Percentiles rank a stretch among this genome's conserved stretches.
phyloP scores from a whole-genome alignment of 805 yeast genomes.

The Kluyveromyces dobzhanskii region DNA sequence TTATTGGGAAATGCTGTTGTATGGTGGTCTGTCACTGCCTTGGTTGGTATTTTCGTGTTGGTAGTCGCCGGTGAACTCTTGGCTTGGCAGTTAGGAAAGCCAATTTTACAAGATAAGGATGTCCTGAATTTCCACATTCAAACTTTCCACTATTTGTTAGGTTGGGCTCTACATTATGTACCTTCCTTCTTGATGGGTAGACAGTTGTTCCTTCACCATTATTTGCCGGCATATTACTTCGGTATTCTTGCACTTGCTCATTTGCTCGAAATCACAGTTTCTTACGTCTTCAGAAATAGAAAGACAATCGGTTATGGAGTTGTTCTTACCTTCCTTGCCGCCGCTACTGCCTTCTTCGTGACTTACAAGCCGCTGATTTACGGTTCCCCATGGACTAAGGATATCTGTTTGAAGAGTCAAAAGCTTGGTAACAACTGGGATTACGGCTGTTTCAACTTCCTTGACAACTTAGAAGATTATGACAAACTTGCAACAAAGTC shows the following conservation, averaged over 20 bases:
- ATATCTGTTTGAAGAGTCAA: constrained; percentile 54
- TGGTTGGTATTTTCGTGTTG: constrained; percentile 42
- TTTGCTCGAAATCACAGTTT: constrained; percentile 44
- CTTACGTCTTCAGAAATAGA: constrained; percentile 35
- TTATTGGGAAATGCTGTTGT: constrained; percentile 69
- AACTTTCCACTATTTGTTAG: constrained; percentile 51
- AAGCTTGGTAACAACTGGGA: constrained; percentile 65
- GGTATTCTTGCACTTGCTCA: constrained; percentile 74
- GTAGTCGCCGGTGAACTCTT: constrained; percentile 38
- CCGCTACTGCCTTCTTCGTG: constrained; percentile 46
- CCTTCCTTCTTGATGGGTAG: constrained; percentile 87
- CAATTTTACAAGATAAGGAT: constrained; percentile 41
- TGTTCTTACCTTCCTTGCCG: constrained; percentile 40
- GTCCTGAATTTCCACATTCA: constrained; percentile 60
- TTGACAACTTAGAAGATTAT: constrained; percentile 25
- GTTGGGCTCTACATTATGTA: constrained; percentile 63
- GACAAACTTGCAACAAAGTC: constrained; percentile 8
- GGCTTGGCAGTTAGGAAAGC: constrained; percentile 59
- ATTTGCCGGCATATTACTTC: constrained; percentile 86
- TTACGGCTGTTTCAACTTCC: constrained; percentile 64
- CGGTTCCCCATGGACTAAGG: constrained; percentile 73
- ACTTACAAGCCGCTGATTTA: constrained; percentile 66
- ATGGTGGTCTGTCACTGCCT: constrained; percentile 64
- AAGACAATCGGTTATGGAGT: constrained; percentile 38
- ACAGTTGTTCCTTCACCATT: constrained; percentile 89